Evolutionary conservation across 2,329 filamentous ascomycete genomes (phyloP).

Genomic region (Cadophora sp.): DNA sequence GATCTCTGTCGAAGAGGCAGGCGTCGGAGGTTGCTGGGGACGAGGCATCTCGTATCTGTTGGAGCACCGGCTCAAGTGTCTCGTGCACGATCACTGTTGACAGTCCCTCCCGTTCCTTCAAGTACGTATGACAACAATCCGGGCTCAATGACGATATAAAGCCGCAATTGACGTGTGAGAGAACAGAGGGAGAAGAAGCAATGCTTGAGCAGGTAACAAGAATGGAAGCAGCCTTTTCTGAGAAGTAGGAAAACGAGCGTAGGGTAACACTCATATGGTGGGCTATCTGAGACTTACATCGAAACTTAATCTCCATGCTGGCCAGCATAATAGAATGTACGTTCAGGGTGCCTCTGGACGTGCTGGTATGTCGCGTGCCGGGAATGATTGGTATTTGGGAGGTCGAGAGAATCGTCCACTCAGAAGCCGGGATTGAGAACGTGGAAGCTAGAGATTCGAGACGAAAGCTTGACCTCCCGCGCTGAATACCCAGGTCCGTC

Average conservation of each 20-base stretch:
- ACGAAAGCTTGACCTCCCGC: background rate
- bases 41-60: slow-evolving; percentile 62
- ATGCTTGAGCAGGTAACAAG: background rate
- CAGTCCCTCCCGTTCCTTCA: slow-evolving; percentile 4
- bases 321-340: background rate
- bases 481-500: background rate
- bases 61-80: slow-evolving; percentile 16
- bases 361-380: slow-evolving; percentile 28
- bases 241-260: background rate
- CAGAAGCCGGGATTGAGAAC: slow-evolving; percentile 7
- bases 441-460: background rate
- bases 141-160: slow-evolving; percentile 20
- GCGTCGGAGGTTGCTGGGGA: slow-evolving; percentile 73
- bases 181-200: background rate
- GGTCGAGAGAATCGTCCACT: slow-evolving; percentile 15
- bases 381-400: slow-evolving; percentile 21
- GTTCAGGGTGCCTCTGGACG: slow-evolving; percentile 13
- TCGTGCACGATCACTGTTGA: slow-evolving; percentile 25
- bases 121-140: slow-evolving; percentile 24
- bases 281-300: slow-evolving; percentile 16
- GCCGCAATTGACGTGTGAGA: slow-evolving; percentile 9
- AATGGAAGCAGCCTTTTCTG: background rate
- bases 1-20: slow-evolving; percentile 81
- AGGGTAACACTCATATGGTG: background rate
- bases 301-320: slow-evolving; percentile 8